Base-by-base conservation (phyloP, 164 flowering plant genomes). In the Piper betle region DNA sequence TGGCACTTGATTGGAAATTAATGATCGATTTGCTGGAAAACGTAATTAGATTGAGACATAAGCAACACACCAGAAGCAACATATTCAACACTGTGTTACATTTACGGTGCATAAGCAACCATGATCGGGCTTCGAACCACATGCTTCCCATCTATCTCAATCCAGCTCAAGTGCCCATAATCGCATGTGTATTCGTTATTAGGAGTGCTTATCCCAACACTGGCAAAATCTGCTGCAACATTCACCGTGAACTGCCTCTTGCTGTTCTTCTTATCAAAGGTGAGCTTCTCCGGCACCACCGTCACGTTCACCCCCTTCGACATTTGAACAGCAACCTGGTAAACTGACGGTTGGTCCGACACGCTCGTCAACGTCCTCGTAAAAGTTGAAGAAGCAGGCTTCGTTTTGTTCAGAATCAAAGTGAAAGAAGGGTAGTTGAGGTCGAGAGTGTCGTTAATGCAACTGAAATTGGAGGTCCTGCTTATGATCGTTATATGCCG, bases 81-180 rank as follows among this genome's bases (percentile, higher is more conserved):
- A 25, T 25, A 25, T 25, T 25, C 33, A 25, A 25, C 33, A 25
- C 33, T 25, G 33, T 25, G 33, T 25, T 25, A 25, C 33, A 46
- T 46, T 46, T 46, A 10, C 15, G 50, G 50, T 2, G 15, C 50
- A 46, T 46, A 46, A 46, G 50, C 15, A 10, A 46, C 50, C 50
- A 46, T 46, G 10, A 60, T 73, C 2, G 77, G 72, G 60, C 73
- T 70, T 68, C 63, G 67, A 0, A 78, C 74, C 0, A 63, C 61
- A 71, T 73, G 81, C 46, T 59, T 70, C 19, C 73, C 78, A 20
- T 62, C 57, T 3, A 68, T 64, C 56, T 75, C 79, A 19, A 53
- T 60, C 81, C 75, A 78, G 33, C 62, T 71, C 25, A 74, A 54
- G 52, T 73, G 66, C 37, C 73, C 76, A 54, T 52, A 73, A 41